Percentiles rank a stretch among this genome's conserved stretches.
Conservation (phyloP, 805 yeast species). For the Kluyveromyces aestuarii region DNA sequence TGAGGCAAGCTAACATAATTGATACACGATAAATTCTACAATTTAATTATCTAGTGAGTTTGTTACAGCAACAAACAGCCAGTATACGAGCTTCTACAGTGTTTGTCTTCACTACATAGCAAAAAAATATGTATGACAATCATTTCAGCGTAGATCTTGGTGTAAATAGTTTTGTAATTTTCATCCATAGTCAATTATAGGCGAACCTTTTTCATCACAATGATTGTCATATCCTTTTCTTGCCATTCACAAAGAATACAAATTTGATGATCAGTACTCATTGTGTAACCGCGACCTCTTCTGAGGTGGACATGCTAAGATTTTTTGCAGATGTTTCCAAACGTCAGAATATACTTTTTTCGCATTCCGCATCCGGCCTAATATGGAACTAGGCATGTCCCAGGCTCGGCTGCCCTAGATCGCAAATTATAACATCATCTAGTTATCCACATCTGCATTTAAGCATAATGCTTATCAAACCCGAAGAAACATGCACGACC, state of each 20-base stretch:
- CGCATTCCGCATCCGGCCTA: constrained; percentile 32
- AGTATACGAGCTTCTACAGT: too few relatives aligned
- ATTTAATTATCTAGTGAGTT: too few relatives aligned
- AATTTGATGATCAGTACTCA: neutral
- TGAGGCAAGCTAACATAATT: too few relatives aligned
- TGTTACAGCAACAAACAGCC: too few relatives aligned
- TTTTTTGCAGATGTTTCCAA: neutral
- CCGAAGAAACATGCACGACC: neutral
- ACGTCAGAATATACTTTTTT: constrained; percentile 24
- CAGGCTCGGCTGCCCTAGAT: constrained; percentile 35
- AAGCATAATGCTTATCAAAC: neutral
- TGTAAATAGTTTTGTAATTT: constrained; percentile 29
- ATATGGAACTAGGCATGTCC: constrained; percentile 40
- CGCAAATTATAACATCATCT: constrained; percentile 40
- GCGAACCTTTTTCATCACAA: constrained; percentile 32
- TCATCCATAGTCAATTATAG: constrained; percentile 25
- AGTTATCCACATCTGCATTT: neutral
- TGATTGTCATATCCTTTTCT: neutral
- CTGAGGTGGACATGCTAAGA: neutral
- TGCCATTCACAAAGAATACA: neutral
- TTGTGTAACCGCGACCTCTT: neutral
- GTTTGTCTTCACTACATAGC: too few relatives aligned
- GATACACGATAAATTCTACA: too few relatives aligned
- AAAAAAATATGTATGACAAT: neutral
- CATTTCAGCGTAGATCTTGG: constrained; percentile 36